phyloP scores from a whole-genome alignment of 148 eudicot genomes.

The Silene conica region DNA sequence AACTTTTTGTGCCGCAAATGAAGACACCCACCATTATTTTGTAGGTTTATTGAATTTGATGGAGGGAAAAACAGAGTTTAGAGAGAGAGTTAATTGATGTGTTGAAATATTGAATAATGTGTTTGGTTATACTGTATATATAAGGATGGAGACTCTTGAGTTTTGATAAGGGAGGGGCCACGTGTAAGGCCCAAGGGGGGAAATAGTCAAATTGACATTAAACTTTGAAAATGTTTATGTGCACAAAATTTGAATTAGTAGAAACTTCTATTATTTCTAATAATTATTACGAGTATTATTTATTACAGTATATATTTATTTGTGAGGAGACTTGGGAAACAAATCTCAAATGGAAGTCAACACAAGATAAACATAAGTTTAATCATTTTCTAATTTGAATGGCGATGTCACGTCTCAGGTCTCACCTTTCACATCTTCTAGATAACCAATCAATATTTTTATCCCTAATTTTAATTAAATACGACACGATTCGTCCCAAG shows the following conservation, averaged over 20 bases:
- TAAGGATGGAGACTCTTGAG: background rate
- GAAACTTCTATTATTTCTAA: background rate
- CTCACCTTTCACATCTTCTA: background rate
- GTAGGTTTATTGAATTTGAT: background rate
- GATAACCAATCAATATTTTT: background rate
- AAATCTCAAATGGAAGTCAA: background rate
- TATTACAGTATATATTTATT: background rate
- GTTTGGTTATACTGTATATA: background rate
- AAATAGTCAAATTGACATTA: background rate
- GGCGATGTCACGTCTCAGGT: background rate
- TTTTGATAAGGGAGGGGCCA: no score
- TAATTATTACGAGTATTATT: no score
- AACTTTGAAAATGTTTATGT: background rate
- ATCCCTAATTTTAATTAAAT: no score
- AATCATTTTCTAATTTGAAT: background rate
- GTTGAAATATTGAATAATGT: background rate
- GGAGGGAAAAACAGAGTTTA: background rate
- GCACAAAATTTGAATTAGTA: background rate
- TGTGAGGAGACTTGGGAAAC: background rate
- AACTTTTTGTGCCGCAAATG: constrained; percentile 28
- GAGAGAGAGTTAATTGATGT: background rate
- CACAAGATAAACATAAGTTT: background rate
- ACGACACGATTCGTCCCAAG: no score
- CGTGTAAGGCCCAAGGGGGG: no score
- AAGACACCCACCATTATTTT: constrained; percentile 32